A percentile compares a stretch with the other conserved stretches of the same genome.
These are phyloP conservation scores for Cadophora gregata DNA, from an alignment of 2,329 filamentous ascomycete species.

Conservation along the genomic window DNA sequence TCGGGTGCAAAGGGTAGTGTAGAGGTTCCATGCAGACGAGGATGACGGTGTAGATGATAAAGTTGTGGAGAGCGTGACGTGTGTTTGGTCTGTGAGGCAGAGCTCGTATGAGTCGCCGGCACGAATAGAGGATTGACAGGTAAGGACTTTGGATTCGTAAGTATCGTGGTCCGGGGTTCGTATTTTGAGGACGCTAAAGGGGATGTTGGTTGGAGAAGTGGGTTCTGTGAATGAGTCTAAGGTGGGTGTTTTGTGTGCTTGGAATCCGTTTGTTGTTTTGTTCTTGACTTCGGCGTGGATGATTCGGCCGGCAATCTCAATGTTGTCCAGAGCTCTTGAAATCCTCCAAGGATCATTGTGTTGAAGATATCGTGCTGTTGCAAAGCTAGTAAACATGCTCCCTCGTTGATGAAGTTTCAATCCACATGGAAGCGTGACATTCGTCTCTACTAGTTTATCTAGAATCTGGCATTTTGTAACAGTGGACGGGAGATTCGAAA, in stretches of 20 bases:
- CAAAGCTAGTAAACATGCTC: constrained; percentile 8
- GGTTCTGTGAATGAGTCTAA: neutral
- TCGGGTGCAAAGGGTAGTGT: constrained; percentile 39
- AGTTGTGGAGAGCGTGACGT: constrained; percentile 28
- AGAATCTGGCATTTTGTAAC: constrained; percentile 4
- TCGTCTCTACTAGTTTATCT: constrained; percentile 1
- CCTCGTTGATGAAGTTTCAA: neutral
- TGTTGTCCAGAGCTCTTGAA: neutral
- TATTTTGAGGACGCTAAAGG: constrained; percentile 32
- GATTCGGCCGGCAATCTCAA: neutral
- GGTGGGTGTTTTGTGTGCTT: neutral
- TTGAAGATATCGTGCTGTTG: neutral
- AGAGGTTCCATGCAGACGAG: constrained; percentile 41
- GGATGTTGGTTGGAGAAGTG: neutral
- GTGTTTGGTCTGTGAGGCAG: constrained; percentile 47
- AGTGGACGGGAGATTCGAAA: constrained; percentile 15
- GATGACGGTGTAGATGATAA: constrained; percentile 5
- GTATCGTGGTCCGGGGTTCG: constrained; percentile 29
- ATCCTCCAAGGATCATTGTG: neutral
- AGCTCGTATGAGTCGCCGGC: constrained; percentile 50
- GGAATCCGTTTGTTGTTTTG: neutral
- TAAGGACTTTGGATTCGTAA: constrained; percentile 46
- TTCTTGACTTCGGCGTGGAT: constrained; percentile 12
- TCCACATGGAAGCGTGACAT: neutral
- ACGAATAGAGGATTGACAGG: constrained; percentile 46